Percentiles rank a stretch among this genome's conserved stretches.
These are phyloP conservation scores for Naganishia sp. DNA, from an alignment of 1,284 basidiomycete genomes.

Conservation along the genomic window DNA sequence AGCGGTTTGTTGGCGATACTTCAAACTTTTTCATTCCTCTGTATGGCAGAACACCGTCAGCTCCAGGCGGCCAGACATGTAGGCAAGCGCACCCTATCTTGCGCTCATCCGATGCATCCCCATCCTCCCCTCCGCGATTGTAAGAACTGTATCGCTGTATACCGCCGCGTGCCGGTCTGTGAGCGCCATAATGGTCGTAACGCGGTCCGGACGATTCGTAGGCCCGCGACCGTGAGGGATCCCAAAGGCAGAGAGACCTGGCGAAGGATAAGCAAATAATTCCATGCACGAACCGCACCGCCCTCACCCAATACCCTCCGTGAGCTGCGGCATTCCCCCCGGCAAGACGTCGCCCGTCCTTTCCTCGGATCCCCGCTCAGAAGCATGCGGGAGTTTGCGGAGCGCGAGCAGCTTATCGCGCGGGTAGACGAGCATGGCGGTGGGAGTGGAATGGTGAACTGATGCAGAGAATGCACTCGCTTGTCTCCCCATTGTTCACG, in stretches of 20 bases:
- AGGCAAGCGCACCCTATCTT: background rate
- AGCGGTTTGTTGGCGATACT: conserved; percentile 18
- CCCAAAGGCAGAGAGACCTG: background rate
- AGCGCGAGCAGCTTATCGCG: no score
- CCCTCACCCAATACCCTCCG: conserved; percentile 12
- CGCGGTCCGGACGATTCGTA: background rate
- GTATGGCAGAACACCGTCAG: background rate
- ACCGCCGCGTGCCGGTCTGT: background rate
- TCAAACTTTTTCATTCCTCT: conserved; percentile 7
- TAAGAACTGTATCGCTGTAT: background rate
- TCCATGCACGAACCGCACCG: background rate
- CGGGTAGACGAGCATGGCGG: no score
- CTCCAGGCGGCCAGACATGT: background rate
- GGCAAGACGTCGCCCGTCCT: conserved; percentile 16
- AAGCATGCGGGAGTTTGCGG: no score
- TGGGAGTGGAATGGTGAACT: no score
- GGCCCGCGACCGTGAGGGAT: no score
- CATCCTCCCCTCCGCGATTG: background rate
- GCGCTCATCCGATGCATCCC: background rate
- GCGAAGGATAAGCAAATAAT: background rate
- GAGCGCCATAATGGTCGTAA: background rate
- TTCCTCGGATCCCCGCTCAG: background rate
- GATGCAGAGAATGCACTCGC: no score
- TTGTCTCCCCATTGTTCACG: no score
- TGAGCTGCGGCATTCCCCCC: conserved; percentile 4